These are phyloP conservation scores for Pyrenochaeta sp. DNA, from an alignment of 2,329 filamentous ascomycete genomes.

Conservation along the genomic window DNA sequence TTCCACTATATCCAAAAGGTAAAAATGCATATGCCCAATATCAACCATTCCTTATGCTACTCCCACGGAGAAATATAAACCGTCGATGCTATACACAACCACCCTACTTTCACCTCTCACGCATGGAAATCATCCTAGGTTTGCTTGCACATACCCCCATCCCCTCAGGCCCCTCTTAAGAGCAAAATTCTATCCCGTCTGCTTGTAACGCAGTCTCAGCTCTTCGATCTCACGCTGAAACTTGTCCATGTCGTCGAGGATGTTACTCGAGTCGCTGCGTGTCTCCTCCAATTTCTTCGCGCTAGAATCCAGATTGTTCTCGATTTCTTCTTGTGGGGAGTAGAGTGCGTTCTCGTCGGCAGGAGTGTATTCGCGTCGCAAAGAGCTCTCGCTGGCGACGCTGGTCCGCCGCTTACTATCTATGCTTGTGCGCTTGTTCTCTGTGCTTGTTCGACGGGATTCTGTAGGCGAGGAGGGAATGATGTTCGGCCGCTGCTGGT, in stretches of 20 bases:
- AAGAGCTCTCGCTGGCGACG: slow-evolving; percentile 41
- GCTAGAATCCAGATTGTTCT: slow-evolving; percentile 18
- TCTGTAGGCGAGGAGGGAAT: slow-evolving; percentile 31
- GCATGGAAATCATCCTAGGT: no score
- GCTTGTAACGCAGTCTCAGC: slow-evolving; percentile 38
- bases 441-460: slow-evolving; percentile 36
- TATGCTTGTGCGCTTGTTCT: slow-evolving; percentile 33
- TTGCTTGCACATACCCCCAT: no score
- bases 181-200: slow-evolving; percentile 15
- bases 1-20: no score
- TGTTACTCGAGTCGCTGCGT: slow-evolving; percentile 33
- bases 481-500: slow-evolving; percentile 34
- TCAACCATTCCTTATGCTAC: no score
- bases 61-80: no score
- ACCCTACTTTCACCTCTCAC: no score
- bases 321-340: slow-evolving; percentile 36
- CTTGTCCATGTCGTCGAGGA: slow-evolving; percentile 49
- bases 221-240: slow-evolving; percentile 51
- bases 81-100: no score
- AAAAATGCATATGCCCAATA: no score
- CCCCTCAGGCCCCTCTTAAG: no score
- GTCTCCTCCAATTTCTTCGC: slow-evolving; percentile 3
- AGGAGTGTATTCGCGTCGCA: slow-evolving; percentile 33
- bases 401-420: slow-evolving; percentile 43
- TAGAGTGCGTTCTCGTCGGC: slow-evolving; percentile 30